phyloP scores from a whole-genome alignment of 192 early-diverging fungal species.

The Piromyces sp. region DNA sequence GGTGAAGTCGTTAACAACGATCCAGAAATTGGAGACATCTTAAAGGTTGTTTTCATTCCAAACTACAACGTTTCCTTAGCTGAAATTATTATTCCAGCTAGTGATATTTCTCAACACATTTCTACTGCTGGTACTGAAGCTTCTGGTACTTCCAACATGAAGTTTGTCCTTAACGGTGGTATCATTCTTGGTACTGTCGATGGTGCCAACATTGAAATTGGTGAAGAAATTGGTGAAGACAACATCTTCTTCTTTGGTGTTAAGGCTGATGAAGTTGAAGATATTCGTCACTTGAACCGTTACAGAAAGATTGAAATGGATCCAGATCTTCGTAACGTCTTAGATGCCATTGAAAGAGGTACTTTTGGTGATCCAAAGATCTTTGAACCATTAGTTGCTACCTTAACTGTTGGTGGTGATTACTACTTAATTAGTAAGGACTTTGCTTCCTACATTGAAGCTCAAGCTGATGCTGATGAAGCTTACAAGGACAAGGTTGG shows the following conservation, averaged over 20 bases:
- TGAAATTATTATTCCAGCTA: conserved; percentile 71
- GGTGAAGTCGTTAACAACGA: conserved; percentile 79
- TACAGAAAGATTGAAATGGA: conserved; percentile 64
- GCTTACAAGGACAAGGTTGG: conserved; percentile 59
- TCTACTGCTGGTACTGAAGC: conserved; percentile 98
- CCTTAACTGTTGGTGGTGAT: conserved; percentile 70
- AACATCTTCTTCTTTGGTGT: conserved; percentile 97
- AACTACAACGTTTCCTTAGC: conserved; percentile 98
- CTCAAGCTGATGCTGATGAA: conserved; percentile 64
- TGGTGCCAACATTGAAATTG: conserved; percentile 97
- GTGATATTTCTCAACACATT: conserved; percentile 98
- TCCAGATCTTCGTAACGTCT: conserved; percentile 56
- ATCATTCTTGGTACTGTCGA: conserved; percentile 94
- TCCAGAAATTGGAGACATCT: conserved; percentile 51
- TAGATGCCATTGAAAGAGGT: conserved; percentile 61
- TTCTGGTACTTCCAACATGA: conserved; percentile 99
- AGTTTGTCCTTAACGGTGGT: conserved; percentile 97
- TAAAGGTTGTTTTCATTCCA: conserved; percentile 80
- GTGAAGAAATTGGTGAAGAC: conserved; percentile 87
- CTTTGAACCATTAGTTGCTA: conserved; percentile 60
- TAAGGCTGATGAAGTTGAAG: conserved; percentile 78
- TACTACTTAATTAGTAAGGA: conserved; percentile 74
- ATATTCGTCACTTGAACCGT: conserved; percentile 79
- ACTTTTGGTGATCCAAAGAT: conserved; percentile 65
- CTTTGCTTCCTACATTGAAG: conserved; percentile 66